These are phyloP conservation scores for Tylopilus balloui DNA, from an alignment of 768 basidiomycete species.

Conservation along the genomic window DNA sequence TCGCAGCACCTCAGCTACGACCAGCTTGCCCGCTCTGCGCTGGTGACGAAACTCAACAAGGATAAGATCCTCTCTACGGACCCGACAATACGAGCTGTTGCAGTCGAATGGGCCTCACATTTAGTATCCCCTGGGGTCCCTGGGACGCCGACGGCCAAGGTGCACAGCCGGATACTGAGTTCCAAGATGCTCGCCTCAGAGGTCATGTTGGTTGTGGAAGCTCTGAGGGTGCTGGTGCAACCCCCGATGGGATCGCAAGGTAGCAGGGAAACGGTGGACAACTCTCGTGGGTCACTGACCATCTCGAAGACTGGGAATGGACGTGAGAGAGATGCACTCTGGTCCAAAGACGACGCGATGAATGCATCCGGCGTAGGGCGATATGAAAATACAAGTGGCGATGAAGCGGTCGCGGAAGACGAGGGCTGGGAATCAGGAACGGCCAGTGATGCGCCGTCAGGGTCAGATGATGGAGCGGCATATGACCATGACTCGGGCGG, in stretches of 20 bases:
- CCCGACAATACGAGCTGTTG: constrained; percentile 44
- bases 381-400: constrained; percentile 18
- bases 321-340: not conserved
- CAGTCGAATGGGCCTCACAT: constrained; percentile 39
- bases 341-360: not conserved
- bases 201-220: constrained; percentile 47
- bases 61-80: constrained; percentile 54
- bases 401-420: constrained; percentile 11
- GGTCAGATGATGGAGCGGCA: constrained; percentile 32
- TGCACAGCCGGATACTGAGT: constrained; percentile 70
- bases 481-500: constrained; percentile 26
- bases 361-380: constrained; percentile 9
- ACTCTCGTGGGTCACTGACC: constrained; percentile 8
- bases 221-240: constrained; percentile 42
- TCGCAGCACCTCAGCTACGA: constrained; percentile 55
- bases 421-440: constrained; percentile 43
- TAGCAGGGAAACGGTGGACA: constrained; percentile 14
- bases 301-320: constrained; percentile 3
- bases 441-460: constrained; percentile 28
- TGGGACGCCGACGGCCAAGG: constrained; percentile 50
- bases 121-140: constrained; percentile 33
- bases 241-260: constrained; percentile 20
- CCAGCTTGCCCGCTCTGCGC: constrained; percentile 57
- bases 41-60: constrained; percentile 70
- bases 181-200: constrained; percentile 67